Evolutionary conservation across 495 filamentous ascomycete genomes (phyloP).

Genomic region (Penicillium dipodomyicola): DNA sequence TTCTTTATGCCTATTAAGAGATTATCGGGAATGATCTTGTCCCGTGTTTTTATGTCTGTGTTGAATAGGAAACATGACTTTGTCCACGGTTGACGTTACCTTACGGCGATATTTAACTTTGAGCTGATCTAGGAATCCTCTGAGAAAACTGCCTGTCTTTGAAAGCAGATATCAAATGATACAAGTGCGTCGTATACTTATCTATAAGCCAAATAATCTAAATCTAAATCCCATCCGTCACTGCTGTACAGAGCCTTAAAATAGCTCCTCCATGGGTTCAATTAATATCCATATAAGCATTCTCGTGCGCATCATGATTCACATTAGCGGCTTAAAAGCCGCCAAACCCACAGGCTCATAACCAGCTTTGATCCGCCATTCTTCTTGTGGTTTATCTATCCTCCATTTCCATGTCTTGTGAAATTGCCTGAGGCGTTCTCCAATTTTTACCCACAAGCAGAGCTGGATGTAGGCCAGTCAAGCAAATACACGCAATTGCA

Average conservation of each 20-base stretch:
- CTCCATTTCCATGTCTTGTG: slow-evolving; percentile 2
- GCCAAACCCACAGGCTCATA: neutral
- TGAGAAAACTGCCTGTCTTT: neutral
- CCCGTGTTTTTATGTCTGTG: neutral
- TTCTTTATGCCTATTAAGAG: neutral
- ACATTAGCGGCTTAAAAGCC: neutral
- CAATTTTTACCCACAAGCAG: slow-evolving; percentile 3
- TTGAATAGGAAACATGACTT: neutral
- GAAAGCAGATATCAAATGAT: too few species aligned
- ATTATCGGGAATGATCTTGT: neutral
- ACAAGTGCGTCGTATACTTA: neutral
- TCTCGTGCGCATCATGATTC: neutral
- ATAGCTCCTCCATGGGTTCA: neutral
- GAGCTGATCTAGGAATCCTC: neutral
- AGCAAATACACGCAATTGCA: slow-evolving; percentile 50
- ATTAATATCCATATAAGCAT: neutral
- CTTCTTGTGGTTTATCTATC: too few species aligned
- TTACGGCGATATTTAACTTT: neutral
- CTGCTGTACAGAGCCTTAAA: neutral
- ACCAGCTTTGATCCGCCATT: neutral
- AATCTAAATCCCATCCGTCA: too few species aligned
- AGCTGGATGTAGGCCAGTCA: slow-evolving; percentile 42
- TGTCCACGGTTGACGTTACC: neutral
- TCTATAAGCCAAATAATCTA: neutral
- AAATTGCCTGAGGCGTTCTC: neutral